Conservation (phyloP, 257 asterid species). For the Petrea volubilis region DNA sequence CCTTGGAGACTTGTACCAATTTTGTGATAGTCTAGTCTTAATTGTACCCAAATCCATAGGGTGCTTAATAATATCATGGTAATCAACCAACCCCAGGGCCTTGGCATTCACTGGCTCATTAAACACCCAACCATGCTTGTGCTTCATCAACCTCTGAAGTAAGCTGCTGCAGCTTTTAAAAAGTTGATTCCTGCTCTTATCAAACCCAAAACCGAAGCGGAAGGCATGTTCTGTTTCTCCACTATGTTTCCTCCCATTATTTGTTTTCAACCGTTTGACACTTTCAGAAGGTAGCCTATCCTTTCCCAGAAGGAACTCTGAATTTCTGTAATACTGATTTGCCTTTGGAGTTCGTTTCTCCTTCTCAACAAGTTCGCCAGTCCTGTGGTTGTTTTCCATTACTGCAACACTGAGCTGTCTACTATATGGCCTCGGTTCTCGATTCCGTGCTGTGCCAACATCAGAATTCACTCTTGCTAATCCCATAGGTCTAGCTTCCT, state of each 20-base stretch:
- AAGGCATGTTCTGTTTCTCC: slow-evolving; percentile 39
- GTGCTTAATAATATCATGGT: slow-evolving; percentile 68
- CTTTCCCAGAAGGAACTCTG: slow-evolving; percentile 89
- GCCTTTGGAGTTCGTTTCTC: slow-evolving; percentile 97
- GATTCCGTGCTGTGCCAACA: slow-evolving; percentile 49
- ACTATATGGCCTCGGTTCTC: slow-evolving; percentile 49
- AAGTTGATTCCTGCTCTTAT: slow-evolving; percentile 50
- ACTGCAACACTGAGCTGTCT: slow-evolving; percentile 74
- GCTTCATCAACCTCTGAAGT: slow-evolving; percentile 88
- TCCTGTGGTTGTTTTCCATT: slow-evolving; percentile 44
- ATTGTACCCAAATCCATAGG: slow-evolving; percentile 97
- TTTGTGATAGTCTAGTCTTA: slow-evolving; percentile 61
- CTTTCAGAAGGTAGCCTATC: slow-evolving; percentile 87
- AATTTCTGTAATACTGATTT: slow-evolving; percentile 73
- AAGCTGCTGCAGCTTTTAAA: slow-evolving; percentile 68
- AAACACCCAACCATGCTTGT: slow-evolving; percentile 86
- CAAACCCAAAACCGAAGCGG: slow-evolving; percentile 49
- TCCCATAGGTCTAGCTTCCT: slow-evolving; percentile 31
- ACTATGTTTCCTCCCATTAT: slow-evolving; percentile 55
- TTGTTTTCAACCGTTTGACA: slow-evolving; percentile 65
- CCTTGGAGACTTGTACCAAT: slow-evolving; percentile 66
- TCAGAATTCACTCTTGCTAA: slow-evolving; percentile 56
- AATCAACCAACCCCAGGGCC: slow-evolving; percentile 70
- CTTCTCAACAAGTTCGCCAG: slow-evolving; percentile 59
- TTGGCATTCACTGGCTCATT: slow-evolving; percentile 79